Conservation (phyloP, 129 eudicot genomes). For the Lonicera japonica region DNA sequence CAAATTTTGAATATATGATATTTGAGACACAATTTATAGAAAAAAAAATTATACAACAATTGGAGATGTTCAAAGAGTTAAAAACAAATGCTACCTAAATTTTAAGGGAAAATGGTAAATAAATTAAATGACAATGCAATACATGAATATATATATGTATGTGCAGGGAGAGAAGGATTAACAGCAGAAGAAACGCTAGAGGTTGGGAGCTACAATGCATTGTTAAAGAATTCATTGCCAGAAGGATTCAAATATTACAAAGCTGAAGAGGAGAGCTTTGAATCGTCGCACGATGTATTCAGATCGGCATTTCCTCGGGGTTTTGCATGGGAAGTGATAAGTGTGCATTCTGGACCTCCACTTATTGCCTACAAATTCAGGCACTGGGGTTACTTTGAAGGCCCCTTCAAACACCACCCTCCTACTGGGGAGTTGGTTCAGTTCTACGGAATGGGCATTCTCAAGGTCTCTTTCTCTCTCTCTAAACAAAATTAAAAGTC, state of each 20-base stretch:
- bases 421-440: slow-evolving; percentile 83
- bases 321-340: slow-evolving; percentile 83
- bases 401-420: slow-evolving; percentile 68
- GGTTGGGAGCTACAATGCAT: slow-evolving; percentile 73
- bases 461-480: slow-evolving; percentile 43
- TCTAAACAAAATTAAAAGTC: too few species aligned
- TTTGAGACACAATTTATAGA: too few species aligned
- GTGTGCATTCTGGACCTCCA: slow-evolving; percentile 84
- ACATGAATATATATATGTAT: too few species aligned
- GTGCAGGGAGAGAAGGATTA: slow-evolving; percentile 63
- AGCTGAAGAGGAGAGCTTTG: slow-evolving; percentile 81
- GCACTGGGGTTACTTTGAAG: slow-evolving; percentile 95
- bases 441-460: slow-evolving; percentile 70
- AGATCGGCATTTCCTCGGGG: slow-evolving; percentile 75
- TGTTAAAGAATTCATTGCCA: slow-evolving; percentile 63
- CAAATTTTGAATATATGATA: too few species aligned
- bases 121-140: too few species aligned
- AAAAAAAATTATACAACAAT: too few species aligned
- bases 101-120: too few species aligned
- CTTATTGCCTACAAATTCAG: slow-evolving; percentile 68
- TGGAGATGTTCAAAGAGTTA: too few species aligned
- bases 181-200: slow-evolving; percentile 67
- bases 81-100: too few species aligned
- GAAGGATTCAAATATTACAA: slow-evolving; percentile 70
- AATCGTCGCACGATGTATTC: slow-evolving; percentile 72